Evolutionary conservation across 139 green algal species (phyloP).

Genomic region (Tetraselmis chui): DNA sequence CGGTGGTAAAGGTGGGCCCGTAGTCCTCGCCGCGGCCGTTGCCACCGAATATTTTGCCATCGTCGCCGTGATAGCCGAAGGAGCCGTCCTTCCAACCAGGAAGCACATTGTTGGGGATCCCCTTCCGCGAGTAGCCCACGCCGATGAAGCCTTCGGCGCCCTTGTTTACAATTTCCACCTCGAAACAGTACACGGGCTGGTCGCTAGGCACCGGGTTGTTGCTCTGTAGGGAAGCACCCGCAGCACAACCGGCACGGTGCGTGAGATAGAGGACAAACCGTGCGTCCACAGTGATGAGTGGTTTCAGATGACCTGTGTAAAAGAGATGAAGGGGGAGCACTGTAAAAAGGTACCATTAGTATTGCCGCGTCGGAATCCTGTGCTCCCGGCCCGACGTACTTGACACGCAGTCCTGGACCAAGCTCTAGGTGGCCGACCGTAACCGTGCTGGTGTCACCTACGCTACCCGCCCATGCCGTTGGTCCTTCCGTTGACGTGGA

Average conservation of each 20-base stretch:
- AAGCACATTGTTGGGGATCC: conserved; percentile 58
- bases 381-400: neutral
- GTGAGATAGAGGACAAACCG: neutral
- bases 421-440: neutral
- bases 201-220: conserved; percentile 54
- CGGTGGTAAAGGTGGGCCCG: conserved; percentile 47
- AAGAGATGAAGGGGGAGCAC: neutral
- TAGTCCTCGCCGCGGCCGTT: conserved; percentile 41
- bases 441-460: too few species aligned
- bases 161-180: conserved; percentile 54
- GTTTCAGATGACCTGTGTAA: too few species aligned
- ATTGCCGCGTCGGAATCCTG: neutral
- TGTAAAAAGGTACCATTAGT: neutral
- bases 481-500: too few species aligned
- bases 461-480: too few species aligned
- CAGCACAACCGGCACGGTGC: neutral
- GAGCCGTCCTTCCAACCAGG: conserved; percentile 76
- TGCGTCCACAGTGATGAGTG: too few species aligned
- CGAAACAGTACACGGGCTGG: conserved; percentile 71
- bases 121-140: conserved; percentile 54
- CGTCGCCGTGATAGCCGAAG: conserved; percentile 79
- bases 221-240: conserved; percentile 8
- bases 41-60: conserved; percentile 59
- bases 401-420: neutral
- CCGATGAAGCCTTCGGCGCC: conserved; percentile 64